Conservation (phyloP, 2,329 filamentous ascomycete species). For the Didymella segeticola region DNA sequence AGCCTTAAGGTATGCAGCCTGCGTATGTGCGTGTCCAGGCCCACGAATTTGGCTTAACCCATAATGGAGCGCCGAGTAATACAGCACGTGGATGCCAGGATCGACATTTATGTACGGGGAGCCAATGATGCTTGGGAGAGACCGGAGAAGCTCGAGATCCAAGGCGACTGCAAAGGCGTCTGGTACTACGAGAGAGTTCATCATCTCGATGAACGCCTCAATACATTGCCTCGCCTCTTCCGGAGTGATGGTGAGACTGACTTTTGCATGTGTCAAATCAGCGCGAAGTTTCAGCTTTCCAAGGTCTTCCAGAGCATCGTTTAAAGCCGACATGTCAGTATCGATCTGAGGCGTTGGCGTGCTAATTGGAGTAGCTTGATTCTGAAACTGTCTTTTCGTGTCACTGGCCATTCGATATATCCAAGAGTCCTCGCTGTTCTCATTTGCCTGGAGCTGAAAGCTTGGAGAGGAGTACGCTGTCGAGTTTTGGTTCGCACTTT, state of each 20-base stretch:
- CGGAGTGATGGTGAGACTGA: slow-evolving; percentile 23
- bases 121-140: slow-evolving; percentile 32
- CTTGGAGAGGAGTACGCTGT: background rate
- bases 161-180: slow-evolving; percentile 21
- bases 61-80: slow-evolving; percentile 38
- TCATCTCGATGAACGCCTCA: slow-evolving; percentile 27
- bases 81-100: slow-evolving; percentile 33
- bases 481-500: background rate
- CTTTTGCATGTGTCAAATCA: slow-evolving; percentile 12
- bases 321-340: slow-evolving; percentile 35
- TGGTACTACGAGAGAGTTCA: slow-evolving; percentile 28
- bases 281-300: slow-evolving; percentile 33
- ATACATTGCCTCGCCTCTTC: slow-evolving; percentile 30
- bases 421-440: slow-evolving; percentile 21
- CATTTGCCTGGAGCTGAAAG: background rate
- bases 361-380: slow-evolving; percentile 25
- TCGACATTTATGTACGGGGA: slow-evolving; percentile 38
- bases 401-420: slow-evolving; percentile 39
- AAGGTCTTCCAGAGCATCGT: slow-evolving; percentile 37
- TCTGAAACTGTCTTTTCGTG: slow-evolving; percentile 32
- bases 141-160: slow-evolving; percentile 26
- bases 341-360: slow-evolving; percentile 33
- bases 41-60: slow-evolving; percentile 28
- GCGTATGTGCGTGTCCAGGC: slow-evolving; percentile 17
- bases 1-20: slow-evolving; percentile 35